Evolutionary conservation across 805 yeast species (phyloP).

Genomic region (Candida ovalis): DNA sequence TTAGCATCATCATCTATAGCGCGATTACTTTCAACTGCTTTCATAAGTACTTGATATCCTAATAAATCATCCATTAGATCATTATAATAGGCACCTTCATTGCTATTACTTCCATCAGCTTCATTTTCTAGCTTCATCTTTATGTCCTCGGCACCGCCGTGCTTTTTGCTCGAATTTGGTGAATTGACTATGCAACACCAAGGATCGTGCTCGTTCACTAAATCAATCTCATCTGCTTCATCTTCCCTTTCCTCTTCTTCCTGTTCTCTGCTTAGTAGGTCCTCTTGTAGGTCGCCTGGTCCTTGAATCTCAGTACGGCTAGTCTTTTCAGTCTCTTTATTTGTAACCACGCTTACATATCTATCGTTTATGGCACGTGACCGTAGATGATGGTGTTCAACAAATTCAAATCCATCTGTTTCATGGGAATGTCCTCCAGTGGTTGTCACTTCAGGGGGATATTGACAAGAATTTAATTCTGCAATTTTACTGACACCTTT

Average conservation of each 20-base stretch:
- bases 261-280: slow-evolving; percentile 14
- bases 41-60: slow-evolving; percentile 17
- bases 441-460: slow-evolving; percentile 23
- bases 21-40: slow-evolving; percentile 9
- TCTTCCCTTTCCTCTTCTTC: slow-evolving; percentile 1
- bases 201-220: slow-evolving; percentile 32
- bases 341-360: too few species aligned
- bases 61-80: not conserved
- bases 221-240: slow-evolving; percentile 16
- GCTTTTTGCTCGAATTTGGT: not conserved
- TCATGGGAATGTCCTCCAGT: slow-evolving; percentile 5
- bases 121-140: slow-evolving; percentile 3
- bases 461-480: slow-evolving; percentile 24
- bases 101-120: slow-evolving; percentile 6
- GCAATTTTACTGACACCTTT: slow-evolving; percentile 6
- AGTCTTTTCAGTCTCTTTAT: too few species aligned
- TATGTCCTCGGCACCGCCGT: slow-evolving; percentile 10
- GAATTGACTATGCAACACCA: slow-evolving; percentile 34
- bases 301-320: too few species aligned
- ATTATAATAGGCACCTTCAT: not conserved
- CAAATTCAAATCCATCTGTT: slow-evolving; percentile 6
- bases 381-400: not conserved
- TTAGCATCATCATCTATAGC: not conserved
- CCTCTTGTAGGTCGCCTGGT: not conserved
- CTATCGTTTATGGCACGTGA: not conserved